Base-by-base conservation (phyloP, 768 basidiomycete species). In the Tylopilus plumbeoviolaceoides region DNA sequence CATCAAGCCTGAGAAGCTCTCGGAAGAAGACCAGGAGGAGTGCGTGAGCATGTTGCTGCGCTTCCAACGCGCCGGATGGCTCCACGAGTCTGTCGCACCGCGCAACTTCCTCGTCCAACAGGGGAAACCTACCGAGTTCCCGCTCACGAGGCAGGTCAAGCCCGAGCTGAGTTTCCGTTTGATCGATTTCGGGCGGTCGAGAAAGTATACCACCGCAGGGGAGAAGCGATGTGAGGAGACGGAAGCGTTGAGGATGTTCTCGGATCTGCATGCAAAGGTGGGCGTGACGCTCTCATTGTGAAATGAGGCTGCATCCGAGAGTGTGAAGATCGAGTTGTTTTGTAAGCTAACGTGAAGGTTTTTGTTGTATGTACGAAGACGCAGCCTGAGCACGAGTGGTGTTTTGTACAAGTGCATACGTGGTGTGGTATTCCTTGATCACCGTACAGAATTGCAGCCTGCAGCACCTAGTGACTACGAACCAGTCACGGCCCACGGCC, bases 151-250 rank as follows among this genome's bases (percentile, higher is more conserved):
- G n/a, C 0, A 30, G 5, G 0, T 0, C 1, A 20, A 49, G 11
- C 47, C 63, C 8, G 57, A 67, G 51, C 30, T n/a, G 27, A 70
- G 74, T 44, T 81, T 78, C 58, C 73, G 79, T 21, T 47, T 81
- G 54, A 78, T 81, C 48, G 80, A 81, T 58, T 79, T 80, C 36
- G 80, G 80, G 12, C 70, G 78, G 48, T 67, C 71, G 52, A 55
- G 18, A 23, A 49, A 23, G 51, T 55, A 35, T 21, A 11, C 7
- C 0, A 23, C 0, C 1, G 15, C 11, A 4, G 0, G 0, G 2
- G 54, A 57, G 48, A 64, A 54, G 50, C 42, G 1, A 27, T 0
- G 0, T 0, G 63, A 64, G 38, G 63, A 64, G 47, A 0, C 6
- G 21, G 15, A 20, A 10, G 38, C 39, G 9, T 23, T 61, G 38